Conservation (phyloP, 345 rosid species). For the Leavenworthia alabamica region DNA sequence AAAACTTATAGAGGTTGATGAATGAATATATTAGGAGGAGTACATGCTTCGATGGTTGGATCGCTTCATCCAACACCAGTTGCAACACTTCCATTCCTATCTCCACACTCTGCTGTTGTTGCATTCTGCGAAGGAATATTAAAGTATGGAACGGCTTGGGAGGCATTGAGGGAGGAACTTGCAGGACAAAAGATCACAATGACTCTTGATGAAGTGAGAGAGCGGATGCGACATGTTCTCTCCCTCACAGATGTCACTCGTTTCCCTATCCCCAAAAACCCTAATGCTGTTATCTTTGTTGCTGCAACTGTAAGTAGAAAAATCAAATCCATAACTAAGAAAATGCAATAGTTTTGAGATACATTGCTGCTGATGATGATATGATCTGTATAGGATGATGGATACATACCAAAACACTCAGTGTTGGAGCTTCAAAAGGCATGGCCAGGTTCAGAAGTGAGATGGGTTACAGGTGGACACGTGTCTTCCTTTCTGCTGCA, state of each 20-base stretch:
- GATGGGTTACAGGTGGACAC: slow-evolving; percentile 98
- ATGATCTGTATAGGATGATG: slow-evolving; percentile 61
- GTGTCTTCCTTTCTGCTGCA: slow-evolving; percentile 87
- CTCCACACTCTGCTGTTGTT: slow-evolving; percentile 98
- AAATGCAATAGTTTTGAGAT: too few species aligned
- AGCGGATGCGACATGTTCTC: slow-evolving; percentile 82
- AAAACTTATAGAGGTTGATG: background rate
- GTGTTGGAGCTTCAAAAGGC: slow-evolving; percentile 94
- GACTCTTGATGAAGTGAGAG: slow-evolving; percentile 92
- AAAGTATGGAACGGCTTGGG: slow-evolving; percentile 96
- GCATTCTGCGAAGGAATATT: slow-evolving; percentile 98
- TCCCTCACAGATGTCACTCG: slow-evolving; percentile 99
- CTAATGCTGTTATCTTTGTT: slow-evolving; percentile 79
- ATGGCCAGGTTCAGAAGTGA: slow-evolving; percentile 99
- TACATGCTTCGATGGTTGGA: slow-evolving; percentile 99
- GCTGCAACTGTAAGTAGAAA: slow-evolving; percentile 89
- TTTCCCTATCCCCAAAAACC: slow-evolving; percentile 82
- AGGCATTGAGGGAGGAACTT: slow-evolving; percentile 87
- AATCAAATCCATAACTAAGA: background rate
- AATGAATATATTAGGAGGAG: slow-evolving; percentile 59
- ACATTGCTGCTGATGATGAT: background rate
- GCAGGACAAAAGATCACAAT: slow-evolving; percentile 56
- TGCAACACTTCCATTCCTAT: slow-evolving; percentile 93
- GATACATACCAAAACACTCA: slow-evolving; percentile 91
- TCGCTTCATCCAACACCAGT: slow-evolving; percentile 94